phyloP scores from a whole-genome alignment of 2,329 filamentous ascomycete genomes.

The Fusarium sp. region DNA sequence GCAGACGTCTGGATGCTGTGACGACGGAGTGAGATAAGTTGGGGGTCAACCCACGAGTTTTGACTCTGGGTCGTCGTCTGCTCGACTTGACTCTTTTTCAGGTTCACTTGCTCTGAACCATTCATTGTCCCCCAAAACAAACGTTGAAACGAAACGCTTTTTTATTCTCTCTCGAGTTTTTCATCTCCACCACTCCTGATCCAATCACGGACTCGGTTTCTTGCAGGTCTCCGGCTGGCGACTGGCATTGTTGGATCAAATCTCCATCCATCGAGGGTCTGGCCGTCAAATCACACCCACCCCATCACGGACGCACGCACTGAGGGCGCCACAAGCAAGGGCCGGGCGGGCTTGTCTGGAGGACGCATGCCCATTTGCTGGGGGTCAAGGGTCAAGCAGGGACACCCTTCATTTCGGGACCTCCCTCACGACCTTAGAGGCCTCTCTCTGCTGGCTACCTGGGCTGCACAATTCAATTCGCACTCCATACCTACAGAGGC shows the following conservation, averaged over 20 bases:
- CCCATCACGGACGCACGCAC: conserved; percentile 20
- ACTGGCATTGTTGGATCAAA: not conserved
- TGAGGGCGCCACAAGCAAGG: conserved; percentile 23
- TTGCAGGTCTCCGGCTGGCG: conserved; percentile 7
- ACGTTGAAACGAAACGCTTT: conserved; percentile 37
- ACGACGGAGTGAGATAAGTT: conserved; percentile 32
- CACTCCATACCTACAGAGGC: not conserved
- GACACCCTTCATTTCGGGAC: conserved; percentile 39
- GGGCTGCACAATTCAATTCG: not conserved
- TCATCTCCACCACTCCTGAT: not conserved
- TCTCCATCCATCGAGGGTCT: not conserved
- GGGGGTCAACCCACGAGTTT: conserved; percentile 3
- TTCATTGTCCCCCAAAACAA: not conserved
- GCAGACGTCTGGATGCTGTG: conserved; percentile 15
- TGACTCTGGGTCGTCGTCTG: not conserved
- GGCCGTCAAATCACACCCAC: conserved; percentile 12
- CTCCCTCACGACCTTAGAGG: not conserved
- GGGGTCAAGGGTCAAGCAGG: conserved; percentile 10
- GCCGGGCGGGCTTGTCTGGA: conserved; percentile 2
- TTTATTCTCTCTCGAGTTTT: not conserved
- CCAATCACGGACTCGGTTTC: conserved; percentile 29
- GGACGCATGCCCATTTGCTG: conserved; percentile 18
- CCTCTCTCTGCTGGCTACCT: not conserved
- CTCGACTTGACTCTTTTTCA: not conserved
- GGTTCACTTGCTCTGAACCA: not conserved